Percentiles rank a stretch among this genome's conserved stretches.
Conservation (phyloP, 2,329 filamentous ascomycete species). For the Annulohypoxylon truncatum region DNA sequence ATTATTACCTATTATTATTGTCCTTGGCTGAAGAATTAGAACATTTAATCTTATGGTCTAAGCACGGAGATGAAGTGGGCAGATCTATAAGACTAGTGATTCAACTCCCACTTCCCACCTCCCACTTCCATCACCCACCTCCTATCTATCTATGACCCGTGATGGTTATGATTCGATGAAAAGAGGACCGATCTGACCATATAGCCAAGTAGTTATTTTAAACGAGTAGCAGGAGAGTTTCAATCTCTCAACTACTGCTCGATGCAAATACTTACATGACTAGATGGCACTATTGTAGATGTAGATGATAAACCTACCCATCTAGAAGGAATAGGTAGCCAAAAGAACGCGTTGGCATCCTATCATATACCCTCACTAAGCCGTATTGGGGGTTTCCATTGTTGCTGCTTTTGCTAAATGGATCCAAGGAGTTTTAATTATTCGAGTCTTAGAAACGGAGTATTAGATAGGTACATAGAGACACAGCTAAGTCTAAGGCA, state of each 20-base stretch:
- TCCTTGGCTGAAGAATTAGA: background rate
- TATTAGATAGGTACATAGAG: background rate
- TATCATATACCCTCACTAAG: constrained; percentile 22
- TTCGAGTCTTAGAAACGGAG: constrained; percentile 20
- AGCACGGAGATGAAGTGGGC: constrained; percentile 27
- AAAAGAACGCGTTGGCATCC: constrained; percentile 19
- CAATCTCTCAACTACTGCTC: constrained; percentile 4
- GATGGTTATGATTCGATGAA: constrained; percentile 6
- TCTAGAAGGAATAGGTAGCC: constrained; percentile 10
- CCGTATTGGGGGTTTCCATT: constrained; percentile 25
- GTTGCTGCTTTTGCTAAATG: constrained; percentile 36
- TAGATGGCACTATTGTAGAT: background rate
- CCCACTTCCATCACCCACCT: background rate
- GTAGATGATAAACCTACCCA: constrained; percentile 10
- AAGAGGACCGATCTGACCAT: background rate
- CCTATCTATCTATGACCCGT: constrained; percentile 10
- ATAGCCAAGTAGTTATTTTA: background rate
- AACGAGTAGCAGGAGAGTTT: constrained; percentile 21
- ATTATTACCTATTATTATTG: background rate
- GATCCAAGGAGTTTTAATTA: constrained; percentile 22
- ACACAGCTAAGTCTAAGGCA: background rate
- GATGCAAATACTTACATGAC: constrained; percentile 1
- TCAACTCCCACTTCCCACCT: background rate
- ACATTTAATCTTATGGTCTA: constrained; percentile 16
- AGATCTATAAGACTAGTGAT: constrained; percentile 24